These are phyloP conservation scores for Pseudofabraea citricarpa DNA, from an alignment of 2,329 filamentous ascomycete genomes.

Conservation along the genomic window DNA sequence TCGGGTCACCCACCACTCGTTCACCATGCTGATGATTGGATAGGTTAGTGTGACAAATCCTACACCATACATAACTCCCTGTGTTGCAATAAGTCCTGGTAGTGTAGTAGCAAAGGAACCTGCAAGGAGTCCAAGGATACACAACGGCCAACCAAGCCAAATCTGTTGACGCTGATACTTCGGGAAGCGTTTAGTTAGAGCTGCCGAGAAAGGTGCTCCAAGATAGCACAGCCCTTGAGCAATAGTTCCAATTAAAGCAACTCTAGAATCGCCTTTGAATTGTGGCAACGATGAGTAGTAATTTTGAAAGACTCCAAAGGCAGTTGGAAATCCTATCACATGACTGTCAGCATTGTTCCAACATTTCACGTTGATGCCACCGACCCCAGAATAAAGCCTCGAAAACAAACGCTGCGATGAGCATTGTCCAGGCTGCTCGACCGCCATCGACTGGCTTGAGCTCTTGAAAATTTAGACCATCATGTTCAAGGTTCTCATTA, in stretches of 20 bases:
- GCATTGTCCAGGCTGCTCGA: slow-evolving; percentile 37
- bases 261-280: slow-evolving; percentile 44
- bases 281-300: slow-evolving; percentile 58
- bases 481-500: neutral
- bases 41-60: slow-evolving; percentile 51
- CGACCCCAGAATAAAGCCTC: slow-evolving; percentile 50
- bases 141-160: slow-evolving; percentile 34
- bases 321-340: slow-evolving; percentile 56
- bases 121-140: slow-evolving; percentile 31
- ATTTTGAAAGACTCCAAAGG: slow-evolving; percentile 67
- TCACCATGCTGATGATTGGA: slow-evolving; percentile 52
- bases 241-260: slow-evolving; percentile 58
- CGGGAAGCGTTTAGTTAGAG: slow-evolving; percentile 30
- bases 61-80: slow-evolving; percentile 57
- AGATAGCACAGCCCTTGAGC: slow-evolving; percentile 29
- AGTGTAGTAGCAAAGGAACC: slow-evolving; percentile 50
- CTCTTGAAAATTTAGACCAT: neutral
- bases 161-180: slow-evolving; percentile 32
- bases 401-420: slow-evolving; percentile 44
- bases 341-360: slow-evolving; percentile 33
- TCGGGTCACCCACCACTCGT: slow-evolving; percentile 56
- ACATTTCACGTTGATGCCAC: slow-evolving; percentile 4
- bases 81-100: slow-evolving; percentile 50
- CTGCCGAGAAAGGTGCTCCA: slow-evolving; percentile 29
- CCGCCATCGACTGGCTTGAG: slow-evolving; percentile 22